Evolutionary conservation across 768 basidiomycete species (phyloP), one percentile per base, ranked within the genome.

Genomic region (Suillus paluster): DNA sequence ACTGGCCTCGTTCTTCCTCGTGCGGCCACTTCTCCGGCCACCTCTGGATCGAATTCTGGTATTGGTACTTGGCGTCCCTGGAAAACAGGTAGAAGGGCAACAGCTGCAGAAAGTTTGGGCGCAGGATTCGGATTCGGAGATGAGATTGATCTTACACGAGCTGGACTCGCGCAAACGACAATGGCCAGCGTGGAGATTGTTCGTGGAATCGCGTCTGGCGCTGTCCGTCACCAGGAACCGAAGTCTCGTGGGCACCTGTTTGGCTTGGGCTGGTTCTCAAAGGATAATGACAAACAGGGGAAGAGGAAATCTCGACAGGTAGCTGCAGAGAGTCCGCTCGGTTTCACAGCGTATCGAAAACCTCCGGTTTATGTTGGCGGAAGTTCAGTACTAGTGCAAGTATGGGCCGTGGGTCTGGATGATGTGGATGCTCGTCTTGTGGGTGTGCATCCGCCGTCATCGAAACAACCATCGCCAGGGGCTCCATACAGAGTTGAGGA

Each of bases 141-240:
- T 3, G 83, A 80, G 53, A 76, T 95, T 17, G 92, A 97, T 74
- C 78, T 94, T 46, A 88, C 91, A 2, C 81, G 83, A 12, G 84
- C 87, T 19, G 93, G 94, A 4, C 77, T 93, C 12, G 94, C 94
- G 8, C 91, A 93, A 71, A 89, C 88, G 7, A 94, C 91, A 5
- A 96, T 97, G 94, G 90, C 91, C 17, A 93, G 87, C 56, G 86
- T 97, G 45, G 91, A 93, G 69, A 84, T 93, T 36, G 85, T 91
- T 19, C 80, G 81, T 41, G 91, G 91, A 61, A 61, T 80, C 68
- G 60, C 81, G 68, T 59, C 67, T 68, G 64, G 63, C 6, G 61
- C 73, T 4, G 59, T 23, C n/a, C 38, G 59, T 25, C 66, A 63
- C 30, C 70, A 62, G 61, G 60, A 65, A 1, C 61, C 59, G 34